phyloP scores from a whole-genome alignment of 371 early-diverging fungal genomes.

The Mortierella sp. region DNA sequence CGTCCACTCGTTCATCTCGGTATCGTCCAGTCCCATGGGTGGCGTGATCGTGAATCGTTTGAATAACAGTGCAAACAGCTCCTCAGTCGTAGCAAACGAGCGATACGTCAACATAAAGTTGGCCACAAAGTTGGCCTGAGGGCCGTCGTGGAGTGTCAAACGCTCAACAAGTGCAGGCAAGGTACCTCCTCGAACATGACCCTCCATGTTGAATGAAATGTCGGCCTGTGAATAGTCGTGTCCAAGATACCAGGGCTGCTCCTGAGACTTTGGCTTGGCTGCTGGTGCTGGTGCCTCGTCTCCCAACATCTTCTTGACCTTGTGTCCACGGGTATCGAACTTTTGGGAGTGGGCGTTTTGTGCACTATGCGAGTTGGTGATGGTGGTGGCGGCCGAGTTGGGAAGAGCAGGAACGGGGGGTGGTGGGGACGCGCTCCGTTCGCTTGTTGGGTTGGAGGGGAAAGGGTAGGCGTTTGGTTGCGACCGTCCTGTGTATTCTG shows the following conservation, averaged over 20 bases:
- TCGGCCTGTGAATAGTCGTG: conserved; percentile 86
- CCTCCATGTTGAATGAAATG: conserved; percentile 85
- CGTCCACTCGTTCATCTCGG: conserved; percentile 84
- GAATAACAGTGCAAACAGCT: conserved; percentile 80
- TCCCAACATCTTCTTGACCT: conserved; percentile 55
- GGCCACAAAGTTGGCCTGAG: conserved; percentile 83
- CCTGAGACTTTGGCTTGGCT: conserved; percentile 32
- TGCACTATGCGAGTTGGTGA: conserved; percentile 12
- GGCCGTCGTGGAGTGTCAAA: conserved; percentile 86
- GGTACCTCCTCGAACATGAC: conserved; percentile 89
- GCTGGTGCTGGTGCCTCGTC: conserved; percentile 54
- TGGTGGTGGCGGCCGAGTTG: conserved; percentile 13
- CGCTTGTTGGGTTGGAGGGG: conserved; percentile 41
- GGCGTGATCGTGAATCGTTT: conserved; percentile 82
- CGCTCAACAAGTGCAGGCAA: conserved; percentile 89
- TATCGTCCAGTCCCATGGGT: conserved; percentile 75
- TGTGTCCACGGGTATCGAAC: conserved; percentile 38
- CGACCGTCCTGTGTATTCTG: conserved; percentile 51
- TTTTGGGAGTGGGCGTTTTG: conserved; percentile 14
- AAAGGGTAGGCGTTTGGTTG: conserved; percentile 63
- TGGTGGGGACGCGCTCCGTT: conserved; percentile 25
- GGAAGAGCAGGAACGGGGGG: conserved; percentile 10
- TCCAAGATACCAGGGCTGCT: conserved; percentile 78
- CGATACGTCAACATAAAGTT: conserved; percentile 93
- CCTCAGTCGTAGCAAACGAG: conserved; percentile 84